Conservation (phyloP, 1,139 yeast genomes). For the Taphrina betulina region DNA sequence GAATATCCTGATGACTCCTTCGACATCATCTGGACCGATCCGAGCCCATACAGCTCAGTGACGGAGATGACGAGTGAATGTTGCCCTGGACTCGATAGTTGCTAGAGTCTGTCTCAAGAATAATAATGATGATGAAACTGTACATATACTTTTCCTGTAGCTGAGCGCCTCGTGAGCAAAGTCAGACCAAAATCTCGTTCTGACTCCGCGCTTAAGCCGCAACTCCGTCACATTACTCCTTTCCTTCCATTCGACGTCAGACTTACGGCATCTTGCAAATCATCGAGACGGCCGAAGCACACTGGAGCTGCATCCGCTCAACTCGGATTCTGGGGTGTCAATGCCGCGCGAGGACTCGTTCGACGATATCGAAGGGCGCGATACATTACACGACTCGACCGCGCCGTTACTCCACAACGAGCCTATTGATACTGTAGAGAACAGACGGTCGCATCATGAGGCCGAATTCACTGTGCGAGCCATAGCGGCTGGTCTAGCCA, state of each 20-base stretch:
- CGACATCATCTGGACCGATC: constrained; percentile 16
- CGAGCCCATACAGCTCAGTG: not conserved
- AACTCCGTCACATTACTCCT: no score
- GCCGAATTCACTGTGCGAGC: constrained; percentile 17
- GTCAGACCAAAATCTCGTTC: no score
- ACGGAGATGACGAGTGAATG: constrained; percentile 11
- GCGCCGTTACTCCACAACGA: constrained; percentile 4
- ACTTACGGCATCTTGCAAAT: no score
- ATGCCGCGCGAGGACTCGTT: no score
- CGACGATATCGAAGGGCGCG: constrained; percentile 5
- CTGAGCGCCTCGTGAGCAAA: no score
- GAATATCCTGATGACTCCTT: constrained; percentile 5
- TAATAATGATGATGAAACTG: no score
- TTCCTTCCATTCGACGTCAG: no score
- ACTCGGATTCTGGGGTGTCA: no score
- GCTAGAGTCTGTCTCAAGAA: no score
- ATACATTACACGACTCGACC: not conserved
- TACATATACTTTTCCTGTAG: no score
- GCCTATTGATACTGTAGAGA: constrained; percentile 11
- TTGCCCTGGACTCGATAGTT: constrained; percentile 5
- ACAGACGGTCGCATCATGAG: not conserved
- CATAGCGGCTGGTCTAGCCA: constrained; percentile 11
- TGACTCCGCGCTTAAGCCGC: no score
- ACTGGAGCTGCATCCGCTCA: constrained; percentile 27
- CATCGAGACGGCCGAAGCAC: no score